Evolutionary conservation across 129 eudicot genomes (phyloP).

Genomic region (Sambucus nigra): DNA sequence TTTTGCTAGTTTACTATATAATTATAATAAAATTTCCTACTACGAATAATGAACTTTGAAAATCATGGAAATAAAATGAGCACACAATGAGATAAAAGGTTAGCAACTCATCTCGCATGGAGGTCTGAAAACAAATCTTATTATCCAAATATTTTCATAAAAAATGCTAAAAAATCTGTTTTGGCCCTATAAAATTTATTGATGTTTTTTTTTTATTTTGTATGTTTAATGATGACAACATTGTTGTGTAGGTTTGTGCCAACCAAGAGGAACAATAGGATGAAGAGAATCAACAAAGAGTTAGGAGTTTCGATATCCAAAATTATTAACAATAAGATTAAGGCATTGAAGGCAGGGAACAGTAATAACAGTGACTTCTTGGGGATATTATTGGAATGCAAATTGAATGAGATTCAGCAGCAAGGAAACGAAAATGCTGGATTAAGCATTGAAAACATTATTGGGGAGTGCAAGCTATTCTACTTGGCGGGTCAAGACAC

Average conservation of each 20-base stretch:
- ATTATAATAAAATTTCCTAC: no score
- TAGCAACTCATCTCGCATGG: no score
- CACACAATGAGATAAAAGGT: no score
- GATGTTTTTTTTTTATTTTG: not conserved
- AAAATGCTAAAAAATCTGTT: not conserved
- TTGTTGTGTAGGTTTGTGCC: slow-evolving; percentile 17
- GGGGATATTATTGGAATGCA: slow-evolving; percentile 28
- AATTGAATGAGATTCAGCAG: slow-evolving; percentile 23
- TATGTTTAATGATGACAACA: no score
- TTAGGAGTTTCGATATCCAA: slow-evolving; percentile 10
- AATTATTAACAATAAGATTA: slow-evolving; percentile 22
- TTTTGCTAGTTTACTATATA: no score
- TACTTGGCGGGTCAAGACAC: slow-evolving; percentile 38
- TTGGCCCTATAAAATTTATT: not conserved
- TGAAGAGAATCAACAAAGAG: slow-evolving; percentile 16
- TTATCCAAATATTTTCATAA: no score
- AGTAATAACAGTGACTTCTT: slow-evolving; percentile 20
- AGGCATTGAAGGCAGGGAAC: slow-evolving; percentile 23
- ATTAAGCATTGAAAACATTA: slow-evolving; percentile 23
- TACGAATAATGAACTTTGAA: no score
- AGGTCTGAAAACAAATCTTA: no score
- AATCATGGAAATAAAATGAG: no score
- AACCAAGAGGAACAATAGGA: slow-evolving; percentile 22
- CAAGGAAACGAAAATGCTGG: slow-evolving; percentile 13
- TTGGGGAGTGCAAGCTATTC: slow-evolving; percentile 33